phyloP scores from a whole-genome alignment of 257 asterid genomes.

The Jacaranda mimosifolia region DNA sequence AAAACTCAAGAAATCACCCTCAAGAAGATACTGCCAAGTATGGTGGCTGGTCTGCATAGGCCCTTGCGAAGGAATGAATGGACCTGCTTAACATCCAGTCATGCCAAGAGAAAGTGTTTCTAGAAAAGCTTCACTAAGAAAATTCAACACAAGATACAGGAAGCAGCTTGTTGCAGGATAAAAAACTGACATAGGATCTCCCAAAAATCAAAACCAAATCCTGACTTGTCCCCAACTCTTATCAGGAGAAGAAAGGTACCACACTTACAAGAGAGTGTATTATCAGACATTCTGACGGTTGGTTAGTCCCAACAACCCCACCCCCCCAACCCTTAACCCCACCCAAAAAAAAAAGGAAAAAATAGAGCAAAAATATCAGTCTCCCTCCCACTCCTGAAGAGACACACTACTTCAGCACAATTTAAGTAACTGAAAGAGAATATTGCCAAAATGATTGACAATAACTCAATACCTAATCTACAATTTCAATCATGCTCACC shows the following conservation, averaged over 20 bases:
- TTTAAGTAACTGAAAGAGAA: conserved; percentile 11
- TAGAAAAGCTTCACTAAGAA: background rate
- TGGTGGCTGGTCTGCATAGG: background rate
- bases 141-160: conserved; percentile 16
- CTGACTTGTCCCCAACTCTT: conserved; percentile 4
- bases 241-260: background rate
- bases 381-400: background rate
- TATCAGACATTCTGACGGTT: background rate
- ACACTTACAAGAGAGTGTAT: background rate
- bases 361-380: background rate
- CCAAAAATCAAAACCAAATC: conserved; percentile 12
- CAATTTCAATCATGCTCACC: conserved; percentile 57
- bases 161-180: conserved; percentile 13
- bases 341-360: background rate
- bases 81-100: conserved; percentile 21
- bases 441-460: conserved; percentile 2
- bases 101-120: background rate
- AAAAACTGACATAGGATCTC: background rate
- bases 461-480: conserved; percentile 23
- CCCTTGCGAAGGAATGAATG: conserved; percentile 3
- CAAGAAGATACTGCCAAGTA: conserved; percentile 12
- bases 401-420: conserved; percentile 16
- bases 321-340: background rate
- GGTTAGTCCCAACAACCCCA: background rate
- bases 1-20: conserved; percentile 34